phyloP scores from a whole-genome alignment of 1,284 basidiomycete species.

The Cutaneotrichosporon dermatis region DNA sequence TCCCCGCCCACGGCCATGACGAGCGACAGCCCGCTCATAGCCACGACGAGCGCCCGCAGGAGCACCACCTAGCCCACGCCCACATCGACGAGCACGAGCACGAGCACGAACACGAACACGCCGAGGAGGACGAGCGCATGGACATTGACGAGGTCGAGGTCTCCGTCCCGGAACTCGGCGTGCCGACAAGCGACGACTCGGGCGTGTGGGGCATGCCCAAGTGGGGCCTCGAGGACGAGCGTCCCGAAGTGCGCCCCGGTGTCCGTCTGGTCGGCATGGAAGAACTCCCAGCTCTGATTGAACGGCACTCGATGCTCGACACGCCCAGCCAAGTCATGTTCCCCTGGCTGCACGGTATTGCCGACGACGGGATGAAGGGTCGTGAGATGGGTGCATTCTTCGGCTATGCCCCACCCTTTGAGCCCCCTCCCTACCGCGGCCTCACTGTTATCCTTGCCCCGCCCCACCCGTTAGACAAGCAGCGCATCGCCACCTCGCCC shows the following conservation, averaged over 20 bases:
- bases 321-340: conserved; percentile 47
- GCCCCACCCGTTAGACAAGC: conserved; percentile 31
- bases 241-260: conserved; percentile 40
- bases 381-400: conserved; percentile 47
- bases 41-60: neutral
- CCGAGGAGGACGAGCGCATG: conserved; percentile 15
- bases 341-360: conserved; percentile 49
- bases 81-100: conserved; percentile 12
- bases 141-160: conserved; percentile 25
- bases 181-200: conserved; percentile 20
- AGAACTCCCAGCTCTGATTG: conserved; percentile 40
- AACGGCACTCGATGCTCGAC: conserved; percentile 42
- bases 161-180: conserved; percentile 14
- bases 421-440: conserved; percentile 47
- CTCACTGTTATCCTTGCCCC: conserved; percentile 40
- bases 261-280: conserved; percentile 42
- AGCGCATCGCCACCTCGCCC: conserved; percentile 7
- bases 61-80: neutral
- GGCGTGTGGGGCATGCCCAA: conserved; percentile 45
- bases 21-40: neutral
- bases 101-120: conserved; percentile 2
- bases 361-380: conserved; percentile 44
- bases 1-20: neutral
- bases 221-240: conserved; percentile 44
- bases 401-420: conserved; percentile 42